Percentiles rank a stretch among this genome's conserved stretches.
phyloP scores from a whole-genome alignment of 176 grass and related monocot species.

The Dendrocalamus sinicus region DNA sequence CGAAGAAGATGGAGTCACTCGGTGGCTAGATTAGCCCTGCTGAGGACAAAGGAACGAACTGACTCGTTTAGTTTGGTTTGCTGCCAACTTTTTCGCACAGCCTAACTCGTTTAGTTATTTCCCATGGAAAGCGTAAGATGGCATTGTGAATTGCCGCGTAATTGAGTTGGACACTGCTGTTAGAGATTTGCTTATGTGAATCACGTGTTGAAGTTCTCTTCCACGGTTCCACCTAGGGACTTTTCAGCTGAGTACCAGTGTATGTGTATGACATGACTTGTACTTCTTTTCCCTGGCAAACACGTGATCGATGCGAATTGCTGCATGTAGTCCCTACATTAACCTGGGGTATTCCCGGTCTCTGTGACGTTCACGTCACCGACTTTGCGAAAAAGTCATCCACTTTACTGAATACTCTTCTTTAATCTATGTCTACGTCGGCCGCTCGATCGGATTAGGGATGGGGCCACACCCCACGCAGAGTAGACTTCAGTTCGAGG shows the following conservation, averaged over 20 bases:
- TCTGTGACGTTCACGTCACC: no score
- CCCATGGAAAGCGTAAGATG: conserved; percentile 9
- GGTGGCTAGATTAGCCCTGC: conserved; percentile 68
- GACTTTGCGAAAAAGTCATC: no score
- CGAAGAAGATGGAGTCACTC: conserved; percentile 81
- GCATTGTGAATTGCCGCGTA: background rate
- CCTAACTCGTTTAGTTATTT: no score
- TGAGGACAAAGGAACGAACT: background rate
- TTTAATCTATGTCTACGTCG: rapidly evolving
- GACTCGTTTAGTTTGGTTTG: conserved; percentile 34
- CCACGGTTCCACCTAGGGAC: background rate
- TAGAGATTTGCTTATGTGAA: background rate
- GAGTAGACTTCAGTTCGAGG: no score
- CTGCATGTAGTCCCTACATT: background rate
- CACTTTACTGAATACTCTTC: no score
- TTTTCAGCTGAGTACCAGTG: background rate
- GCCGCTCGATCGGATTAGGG: rapidly evolving
- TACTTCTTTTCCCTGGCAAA: no score
- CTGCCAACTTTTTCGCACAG: background rate
- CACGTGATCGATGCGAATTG: background rate
- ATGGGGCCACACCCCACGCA: no score
- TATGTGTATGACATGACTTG: background rate
- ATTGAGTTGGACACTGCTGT: background rate
- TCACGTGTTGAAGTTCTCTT: background rate
- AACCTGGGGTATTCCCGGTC: no score